Percentiles rank a stretch among this genome's conserved stretches.
Evolutionary conservation across 495 filamentous ascomycete genomes (phyloP).

Genomic region (Neurospora sp.): DNA sequence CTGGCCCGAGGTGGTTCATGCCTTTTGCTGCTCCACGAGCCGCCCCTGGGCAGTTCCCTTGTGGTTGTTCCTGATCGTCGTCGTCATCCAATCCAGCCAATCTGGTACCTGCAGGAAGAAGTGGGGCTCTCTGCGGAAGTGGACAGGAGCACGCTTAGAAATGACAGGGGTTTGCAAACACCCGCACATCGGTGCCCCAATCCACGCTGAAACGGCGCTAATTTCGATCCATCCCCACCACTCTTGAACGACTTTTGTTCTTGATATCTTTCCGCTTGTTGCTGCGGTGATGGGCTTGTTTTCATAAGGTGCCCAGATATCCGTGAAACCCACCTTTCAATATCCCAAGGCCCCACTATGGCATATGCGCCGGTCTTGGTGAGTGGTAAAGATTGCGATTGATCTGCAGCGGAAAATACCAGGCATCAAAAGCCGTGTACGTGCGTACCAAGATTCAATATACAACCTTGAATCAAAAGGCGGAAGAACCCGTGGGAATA

Average conservation of each 20-base stretch:
- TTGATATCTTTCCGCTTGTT: neutral
- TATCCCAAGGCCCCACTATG: neutral
- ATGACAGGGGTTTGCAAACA: neutral
- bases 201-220: slow-evolving; percentile 9
- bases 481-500: neutral
- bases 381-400: neutral
- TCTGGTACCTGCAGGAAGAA: slow-evolving; percentile 26
- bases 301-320: neutral
- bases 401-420: neutral
- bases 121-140: slow-evolving; percentile 1
- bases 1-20: neutral
- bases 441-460: neutral
- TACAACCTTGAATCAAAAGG: neutral
- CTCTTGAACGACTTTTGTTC: neutral
- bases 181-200: neutral
- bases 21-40: neutral
- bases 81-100: slow-evolving; percentile 25
- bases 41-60: neutral
- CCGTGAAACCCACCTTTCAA: neutral
- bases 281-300: neutral
- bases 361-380: neutral
- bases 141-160: neutral
- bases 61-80: slow-evolving; percentile 8
- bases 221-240: slow-evolving; percentile 3
- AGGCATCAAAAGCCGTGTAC: neutral